Conservation (phyloP, 768 basidiomycete species). For the Auricularia cornea region DNA sequence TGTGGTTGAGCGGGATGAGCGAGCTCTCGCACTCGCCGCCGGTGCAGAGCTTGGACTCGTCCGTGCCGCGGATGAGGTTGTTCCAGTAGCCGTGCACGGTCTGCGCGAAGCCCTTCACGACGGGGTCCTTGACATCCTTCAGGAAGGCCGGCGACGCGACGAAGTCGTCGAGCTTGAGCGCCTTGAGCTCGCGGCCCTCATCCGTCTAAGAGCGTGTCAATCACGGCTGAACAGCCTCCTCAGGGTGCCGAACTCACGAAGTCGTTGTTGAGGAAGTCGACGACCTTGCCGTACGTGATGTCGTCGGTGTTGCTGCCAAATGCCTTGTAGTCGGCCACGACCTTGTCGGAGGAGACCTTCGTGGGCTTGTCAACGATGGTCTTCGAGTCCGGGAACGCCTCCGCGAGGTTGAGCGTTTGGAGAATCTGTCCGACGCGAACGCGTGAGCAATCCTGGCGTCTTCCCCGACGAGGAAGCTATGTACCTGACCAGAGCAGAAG, state of each 20-base stretch:
- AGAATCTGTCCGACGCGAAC: constrained; percentile 46
- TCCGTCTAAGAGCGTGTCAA: constrained; percentile 32
- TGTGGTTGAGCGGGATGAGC: constrained; percentile 84
- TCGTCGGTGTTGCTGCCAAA: constrained; percentile 25
- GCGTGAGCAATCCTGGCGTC: constrained; percentile 5
- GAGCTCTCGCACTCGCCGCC: constrained; percentile 65
- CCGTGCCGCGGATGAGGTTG: constrained; percentile 67
- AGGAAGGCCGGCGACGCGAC: constrained; percentile 57
- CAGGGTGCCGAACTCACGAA: constrained; percentile 34
- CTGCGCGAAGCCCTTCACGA: constrained; percentile 63
- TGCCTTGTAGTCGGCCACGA: constrained; percentile 55
- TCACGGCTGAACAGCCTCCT: not conserved
- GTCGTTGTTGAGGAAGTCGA: constrained; percentile 61
- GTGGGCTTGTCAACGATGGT: constrained; percentile 90
- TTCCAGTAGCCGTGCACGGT: constrained; percentile 86
- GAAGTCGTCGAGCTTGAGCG: constrained; percentile 53
- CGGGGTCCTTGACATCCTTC: constrained; percentile 55
- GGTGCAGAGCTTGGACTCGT: constrained; percentile 55
- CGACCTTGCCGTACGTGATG: constrained; percentile 56
- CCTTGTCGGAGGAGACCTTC: constrained; percentile 49
- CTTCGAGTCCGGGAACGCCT: constrained; percentile 71
- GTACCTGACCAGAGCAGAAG: constrained; percentile 70
- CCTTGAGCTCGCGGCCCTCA: constrained; percentile 77
- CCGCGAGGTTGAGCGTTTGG: constrained; percentile 78
- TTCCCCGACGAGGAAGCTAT: constrained; percentile 18